Evolutionary conservation across 2,329 filamentous ascomycete species (phyloP), one percentile per base, ranked within the genome.

Genomic region (Myriosclerotinia duriaeana): DNA sequence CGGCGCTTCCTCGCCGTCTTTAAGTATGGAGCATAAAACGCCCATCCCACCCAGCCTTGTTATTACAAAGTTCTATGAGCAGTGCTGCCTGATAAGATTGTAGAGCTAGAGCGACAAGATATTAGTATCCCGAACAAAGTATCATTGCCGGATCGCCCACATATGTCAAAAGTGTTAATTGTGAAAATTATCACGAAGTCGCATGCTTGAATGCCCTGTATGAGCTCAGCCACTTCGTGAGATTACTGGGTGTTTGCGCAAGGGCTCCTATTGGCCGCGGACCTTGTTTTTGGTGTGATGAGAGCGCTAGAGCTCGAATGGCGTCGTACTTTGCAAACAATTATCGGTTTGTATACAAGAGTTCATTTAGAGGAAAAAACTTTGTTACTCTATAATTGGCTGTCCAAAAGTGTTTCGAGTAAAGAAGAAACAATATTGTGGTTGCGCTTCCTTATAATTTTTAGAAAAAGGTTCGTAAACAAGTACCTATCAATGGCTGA

Each of bases 1-100:
- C n/a, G 67, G 55, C 50, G 71, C 66, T 48, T 71, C 72, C 66
- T 71, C 71, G n/a, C 71, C 69, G 53, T 73, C 72, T 72, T 75
- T 74, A 71, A 71, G 65, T 48, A 67, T 67, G 22, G 72, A 75
- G 67, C 73, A 76, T 54, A 72, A 64, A 67, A 66, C 65, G 66
- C 73, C 74, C 73, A 75, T 75, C 58, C 68, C 71, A 71, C 68
- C 42, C 52, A 62, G 64, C 52, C 52, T 26, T n/a, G 17, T 14
- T 55, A 38, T 34, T 22, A 50, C 17, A 15, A 61, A 30, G 14
- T n/a, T 59, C 30, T 61, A 38, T 20, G 38, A 44, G 20, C 11
- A 61, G 22, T 60, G 20, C 15, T 53, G 55, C 26, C 20, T 66
- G 36, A 46, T 5, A 50, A 3, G n/a, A 22, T 20, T 50, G 11